Evolutionary conservation across 371 early-diverging fungal genomes (phyloP).

Genomic region (Circinella umbellata): DNA sequence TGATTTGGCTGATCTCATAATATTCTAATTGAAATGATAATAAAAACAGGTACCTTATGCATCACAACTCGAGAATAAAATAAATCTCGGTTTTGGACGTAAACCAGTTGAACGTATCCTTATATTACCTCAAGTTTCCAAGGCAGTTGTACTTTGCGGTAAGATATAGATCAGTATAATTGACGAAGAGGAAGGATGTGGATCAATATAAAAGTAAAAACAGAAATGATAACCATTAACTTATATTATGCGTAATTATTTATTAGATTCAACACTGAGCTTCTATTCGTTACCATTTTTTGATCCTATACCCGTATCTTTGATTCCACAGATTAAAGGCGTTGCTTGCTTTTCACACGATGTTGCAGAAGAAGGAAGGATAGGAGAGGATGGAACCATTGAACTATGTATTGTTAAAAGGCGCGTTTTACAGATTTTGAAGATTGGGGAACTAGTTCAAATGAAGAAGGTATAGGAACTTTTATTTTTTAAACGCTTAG

Average conservation of each 20-base stretch:
- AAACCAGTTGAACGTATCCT: slow-evolving; percentile 71
- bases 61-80: slow-evolving; percentile 55
- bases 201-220: background rate
- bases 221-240: background rate
- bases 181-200: background rate
- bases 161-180: slow-evolving; percentile 21
- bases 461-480: slow-evolving; percentile 52
- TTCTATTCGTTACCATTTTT: slow-evolving; percentile 74
- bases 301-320: slow-evolving; percentile 52
- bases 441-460: slow-evolving; percentile 52
- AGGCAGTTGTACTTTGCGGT: slow-evolving; percentile 77
- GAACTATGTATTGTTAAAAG: slow-evolving; percentile 70
- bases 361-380: slow-evolving; percentile 56
- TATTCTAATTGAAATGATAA: background rate
- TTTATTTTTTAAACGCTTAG: too few species aligned
- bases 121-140: slow-evolving; percentile 72
- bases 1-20: background rate
- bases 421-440: slow-evolving; percentile 61
- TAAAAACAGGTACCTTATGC: slow-evolving; percentile 38
- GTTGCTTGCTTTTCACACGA: slow-evolving; percentile 71
- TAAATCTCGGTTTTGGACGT: slow-evolving; percentile 62
- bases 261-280: slow-evolving; percentile 62
- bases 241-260: background rate
- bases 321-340: slow-evolving; percentile 66
- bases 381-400: slow-evolving; percentile 65